These are phyloP conservation scores for Dothideomycetes sp. DNA, from an alignment of 2,329 filamentous ascomycete species.

Conservation along the genomic window DNA sequence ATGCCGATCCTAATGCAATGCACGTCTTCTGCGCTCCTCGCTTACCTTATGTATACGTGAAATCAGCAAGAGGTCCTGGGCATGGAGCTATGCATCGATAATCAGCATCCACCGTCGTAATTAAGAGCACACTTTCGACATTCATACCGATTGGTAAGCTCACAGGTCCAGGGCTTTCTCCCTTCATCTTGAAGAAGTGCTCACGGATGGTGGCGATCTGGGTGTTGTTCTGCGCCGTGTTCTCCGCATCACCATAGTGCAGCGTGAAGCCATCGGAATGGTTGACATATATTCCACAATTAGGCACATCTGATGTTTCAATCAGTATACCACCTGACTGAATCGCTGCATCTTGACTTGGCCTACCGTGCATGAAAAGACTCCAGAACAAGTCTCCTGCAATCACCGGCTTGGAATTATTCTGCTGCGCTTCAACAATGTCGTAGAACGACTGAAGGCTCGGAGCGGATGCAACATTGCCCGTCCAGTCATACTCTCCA, in stretches of 20 bases:
- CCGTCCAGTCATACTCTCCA: no score
- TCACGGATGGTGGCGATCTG: constrained; percentile 33
- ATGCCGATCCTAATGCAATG: no score
- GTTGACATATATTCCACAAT: constrained; percentile 35
- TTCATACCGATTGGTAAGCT: neutral
- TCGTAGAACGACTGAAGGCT: no score
- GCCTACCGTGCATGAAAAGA: constrained; percentile 34
- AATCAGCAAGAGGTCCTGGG: no score
- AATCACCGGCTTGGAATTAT: no score
- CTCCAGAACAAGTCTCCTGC: constrained; percentile 37
- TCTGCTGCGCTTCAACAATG: no score
- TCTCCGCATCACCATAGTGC: constrained; percentile 34
- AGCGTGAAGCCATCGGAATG: constrained; percentile 36
- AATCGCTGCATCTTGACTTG: no score
- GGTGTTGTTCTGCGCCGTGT: constrained; percentile 25
- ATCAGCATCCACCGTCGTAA: neutral
- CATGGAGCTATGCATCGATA: neutral
- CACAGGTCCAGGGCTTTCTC: constrained; percentile 9
- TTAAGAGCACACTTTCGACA: neutral
- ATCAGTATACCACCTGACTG: no score
- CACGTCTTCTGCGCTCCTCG: no score
- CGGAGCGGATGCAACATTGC: no score
- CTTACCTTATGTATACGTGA: no score
- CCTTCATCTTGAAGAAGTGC: constrained; percentile 32
- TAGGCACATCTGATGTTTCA: no score